These are phyloP conservation scores for Quercus berberidifolia DNA, from an alignment of 306 rosid species.

Conservation along the genomic window DNA sequence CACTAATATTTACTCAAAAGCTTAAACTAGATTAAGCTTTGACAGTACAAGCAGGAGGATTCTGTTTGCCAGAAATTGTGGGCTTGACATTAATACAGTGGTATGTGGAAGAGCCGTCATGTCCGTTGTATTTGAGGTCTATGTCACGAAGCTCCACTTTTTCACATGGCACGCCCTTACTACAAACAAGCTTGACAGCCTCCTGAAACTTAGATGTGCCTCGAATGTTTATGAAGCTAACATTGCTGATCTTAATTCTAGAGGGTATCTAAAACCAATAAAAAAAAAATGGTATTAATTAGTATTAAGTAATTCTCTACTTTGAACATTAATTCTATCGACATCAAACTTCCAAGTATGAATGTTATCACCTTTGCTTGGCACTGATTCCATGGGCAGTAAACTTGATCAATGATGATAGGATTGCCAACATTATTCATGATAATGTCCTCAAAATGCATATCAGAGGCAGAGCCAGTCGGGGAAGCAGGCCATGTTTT, in stretches of 20 bases:
- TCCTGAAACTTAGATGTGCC: conserved; percentile 23
- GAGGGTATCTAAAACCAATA: conserved; percentile 26
- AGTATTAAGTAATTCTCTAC: background rate
- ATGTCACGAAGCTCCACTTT: conserved; percentile 25
- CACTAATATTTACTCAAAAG: no score
- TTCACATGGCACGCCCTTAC: conserved; percentile 34
- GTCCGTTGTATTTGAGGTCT: conserved; percentile 18
- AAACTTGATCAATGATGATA: conserved; percentile 42
- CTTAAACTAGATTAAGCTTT: background rate
- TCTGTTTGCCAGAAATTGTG: conserved; percentile 6
- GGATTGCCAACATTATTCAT: conserved; percentile 41
- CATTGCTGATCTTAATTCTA: conserved; percentile 39
- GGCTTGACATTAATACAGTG: conserved; percentile 38
- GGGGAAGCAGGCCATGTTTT: conserved; percentile 40
- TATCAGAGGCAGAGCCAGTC: background rate
- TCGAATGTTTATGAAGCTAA: conserved; percentile 38
- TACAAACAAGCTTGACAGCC: conserved; percentile 38
- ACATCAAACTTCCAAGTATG: no score
- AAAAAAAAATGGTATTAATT: background rate
- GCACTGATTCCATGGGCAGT: conserved; percentile 53
- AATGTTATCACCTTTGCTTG: conserved; percentile 9
- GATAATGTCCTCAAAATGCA: conserved; percentile 34
- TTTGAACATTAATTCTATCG: background rate
- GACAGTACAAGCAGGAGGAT: conserved; percentile 18
- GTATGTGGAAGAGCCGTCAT: conserved; percentile 7